Conservation (phyloP, 192 early-diverging fungal species). For the Backusella circina region DNA sequence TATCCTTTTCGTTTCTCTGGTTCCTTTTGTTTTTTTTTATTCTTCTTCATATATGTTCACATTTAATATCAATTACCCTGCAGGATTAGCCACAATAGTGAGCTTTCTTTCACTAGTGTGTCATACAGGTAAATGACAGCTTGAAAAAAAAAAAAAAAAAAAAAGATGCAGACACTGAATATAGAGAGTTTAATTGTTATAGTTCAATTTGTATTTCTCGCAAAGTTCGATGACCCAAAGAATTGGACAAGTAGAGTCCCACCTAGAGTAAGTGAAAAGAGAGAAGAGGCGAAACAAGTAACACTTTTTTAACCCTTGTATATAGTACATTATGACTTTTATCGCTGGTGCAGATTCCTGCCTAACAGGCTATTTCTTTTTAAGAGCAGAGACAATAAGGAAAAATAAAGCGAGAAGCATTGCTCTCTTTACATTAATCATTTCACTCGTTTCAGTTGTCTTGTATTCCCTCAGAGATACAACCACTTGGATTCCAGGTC, state of each 20-base stretch:
- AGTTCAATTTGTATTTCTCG: background rate
- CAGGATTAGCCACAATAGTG: background rate
- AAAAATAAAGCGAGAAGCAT: background rate
- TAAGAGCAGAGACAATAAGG: background rate
- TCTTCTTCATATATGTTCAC: background rate
- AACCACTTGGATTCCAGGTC: background rate
- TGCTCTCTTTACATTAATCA: background rate
- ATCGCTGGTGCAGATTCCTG: background rate
- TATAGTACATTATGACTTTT: background rate
- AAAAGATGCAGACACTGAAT: no score
- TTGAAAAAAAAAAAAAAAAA: background rate
- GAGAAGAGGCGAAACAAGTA: background rate
- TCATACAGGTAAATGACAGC: background rate
- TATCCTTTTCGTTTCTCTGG: background rate
- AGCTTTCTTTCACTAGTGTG: background rate
- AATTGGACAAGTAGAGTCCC: background rate
- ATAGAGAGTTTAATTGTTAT: background rate
- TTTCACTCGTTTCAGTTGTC: background rate
- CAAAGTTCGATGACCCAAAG: background rate
- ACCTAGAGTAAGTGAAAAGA: background rate
- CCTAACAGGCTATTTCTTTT: background rate
- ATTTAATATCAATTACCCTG: background rate
- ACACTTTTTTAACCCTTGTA: background rate
- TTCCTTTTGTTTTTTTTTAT: background rate
- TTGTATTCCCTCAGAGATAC: background rate